Evolutionary conservation across 148 eudicot genomes (phyloP), one percentile per base, ranked within the genome.

Genomic region (Rhododendron ferrugineum): DNA sequence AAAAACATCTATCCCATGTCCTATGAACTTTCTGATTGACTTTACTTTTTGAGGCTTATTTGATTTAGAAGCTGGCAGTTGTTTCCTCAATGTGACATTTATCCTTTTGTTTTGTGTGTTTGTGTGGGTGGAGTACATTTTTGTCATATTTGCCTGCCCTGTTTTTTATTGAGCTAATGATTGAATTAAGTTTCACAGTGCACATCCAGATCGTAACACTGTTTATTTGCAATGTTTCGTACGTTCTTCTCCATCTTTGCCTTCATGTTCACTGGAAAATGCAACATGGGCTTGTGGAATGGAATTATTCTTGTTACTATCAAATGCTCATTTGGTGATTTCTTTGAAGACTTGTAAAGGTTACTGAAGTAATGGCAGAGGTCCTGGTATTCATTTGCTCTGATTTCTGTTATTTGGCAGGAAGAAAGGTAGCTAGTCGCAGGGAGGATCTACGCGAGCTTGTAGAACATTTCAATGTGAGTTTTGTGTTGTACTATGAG

Each of bases 401-500:
- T 66, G 80, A 30, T 16, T 76, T 70, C 49, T 80, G 34, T 54
- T 36, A 32, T 78, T 87, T 82, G 85, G 87, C 91, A 97, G 98
- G 99, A 78, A 93, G 85, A 90, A 95, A 85, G 88, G 90, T 95
- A 64, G 92, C 98, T 82, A 84, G 78, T 89, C 91, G 93, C 83
- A 94, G 83, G 88, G 99, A 95, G 81, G 98, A 95, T 84, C 91
- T 97, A 56, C 93, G 92, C 5, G 99, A 97, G 86, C 89, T 97
- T 82, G 91, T 93, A 37, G 99, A 92, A 81, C 98, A 97, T 90
- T 97, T 94, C 84, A 97, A 95, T 89, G 99, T 97, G 89, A 92
- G 99, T 90, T 80, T 86, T 79, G 62, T 72, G 26, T 78, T 5
- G 4, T 64, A 76, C 32, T 82, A 13, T 6, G 16, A 44, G 18